A percentile compares a stretch with the other conserved stretches of the same genome.
phyloP scores from a whole-genome alignment of 2,329 filamentous ascomycete genomes.

The Neophaeococcomyces mojaviensis region DNA sequence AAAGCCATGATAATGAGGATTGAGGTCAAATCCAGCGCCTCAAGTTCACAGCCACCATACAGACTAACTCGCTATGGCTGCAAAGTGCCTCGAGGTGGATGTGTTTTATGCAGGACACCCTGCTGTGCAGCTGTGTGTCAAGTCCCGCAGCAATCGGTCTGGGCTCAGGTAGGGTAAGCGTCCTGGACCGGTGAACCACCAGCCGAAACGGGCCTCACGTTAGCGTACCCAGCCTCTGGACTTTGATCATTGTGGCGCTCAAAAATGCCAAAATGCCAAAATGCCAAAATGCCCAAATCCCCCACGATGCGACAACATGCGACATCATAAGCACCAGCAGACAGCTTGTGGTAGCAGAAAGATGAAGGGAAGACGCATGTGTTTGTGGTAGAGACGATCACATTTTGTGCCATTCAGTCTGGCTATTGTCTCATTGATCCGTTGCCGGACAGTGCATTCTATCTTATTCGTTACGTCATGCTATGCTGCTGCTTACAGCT shows the following conservation, averaged over 20 bases:
- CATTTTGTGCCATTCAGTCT: neutral
- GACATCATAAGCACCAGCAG: too few species aligned
- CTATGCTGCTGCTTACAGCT: conserved; percentile 1
- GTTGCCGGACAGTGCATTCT: conserved; percentile 3
- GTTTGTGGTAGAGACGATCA: neutral
- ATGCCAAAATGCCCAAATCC: too few species aligned
- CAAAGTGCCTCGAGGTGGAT: neutral
- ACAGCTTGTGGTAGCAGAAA: too few species aligned
- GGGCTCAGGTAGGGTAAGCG: neutral
- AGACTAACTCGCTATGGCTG: conserved; percentile 1
- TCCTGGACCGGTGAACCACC: neutral
- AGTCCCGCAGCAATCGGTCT: neutral
- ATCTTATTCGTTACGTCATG: conserved; percentile 1
- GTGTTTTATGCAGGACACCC: neutral
- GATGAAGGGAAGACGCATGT: too few species aligned
- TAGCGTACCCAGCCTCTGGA: neutral
- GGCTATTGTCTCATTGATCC: neutral
- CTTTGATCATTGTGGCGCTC: too few species aligned
- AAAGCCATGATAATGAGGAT: neutral
- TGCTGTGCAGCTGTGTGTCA: neutral
- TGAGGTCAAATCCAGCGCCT: neutral
- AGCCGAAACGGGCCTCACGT: neutral
- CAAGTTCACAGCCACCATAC: conserved; percentile 2
- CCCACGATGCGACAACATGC: too few species aligned
- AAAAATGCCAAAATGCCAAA: too few species aligned